Conservation (phyloP, 148 eudicot species). For the Spergularia bocconei region DNA sequence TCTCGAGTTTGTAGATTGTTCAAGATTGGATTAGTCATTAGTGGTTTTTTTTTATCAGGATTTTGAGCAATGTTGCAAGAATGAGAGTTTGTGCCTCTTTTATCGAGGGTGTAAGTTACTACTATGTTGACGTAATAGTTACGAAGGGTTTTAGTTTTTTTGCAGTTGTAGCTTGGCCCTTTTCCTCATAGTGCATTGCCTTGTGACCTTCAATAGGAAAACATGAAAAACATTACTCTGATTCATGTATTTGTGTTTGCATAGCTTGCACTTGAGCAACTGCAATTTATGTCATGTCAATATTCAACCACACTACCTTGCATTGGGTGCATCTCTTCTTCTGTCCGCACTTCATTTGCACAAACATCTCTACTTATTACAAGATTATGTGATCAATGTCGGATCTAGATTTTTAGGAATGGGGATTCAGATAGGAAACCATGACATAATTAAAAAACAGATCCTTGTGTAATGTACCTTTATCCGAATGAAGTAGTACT, state of each 20-base stretch:
- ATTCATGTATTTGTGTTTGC: constrained; percentile 1
- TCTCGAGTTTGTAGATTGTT: not conserved
- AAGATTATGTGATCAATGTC: not conserved
- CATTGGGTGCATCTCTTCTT: not conserved
- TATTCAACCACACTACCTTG: not conserved
- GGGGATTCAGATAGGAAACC: no score
- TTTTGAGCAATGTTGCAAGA: not conserved
- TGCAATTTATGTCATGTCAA: not conserved
- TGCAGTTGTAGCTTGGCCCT: not conserved
- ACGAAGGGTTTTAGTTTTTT: not conserved
- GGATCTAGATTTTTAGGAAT: no score
- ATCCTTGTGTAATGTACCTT: no score
- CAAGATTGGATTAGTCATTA: not conserved
- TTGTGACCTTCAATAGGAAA: not conserved
- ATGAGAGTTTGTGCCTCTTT: no score
- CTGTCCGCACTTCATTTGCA: not conserved
- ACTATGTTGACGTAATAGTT: no score
- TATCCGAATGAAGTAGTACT: no score
- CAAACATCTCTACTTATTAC: not conserved
- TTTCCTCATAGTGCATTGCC: not conserved
- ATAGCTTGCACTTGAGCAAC: not conserved
- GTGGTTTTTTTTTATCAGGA: not conserved
- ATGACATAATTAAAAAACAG: no score
- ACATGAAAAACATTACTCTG: not conserved
- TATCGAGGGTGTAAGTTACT: no score